Conservation (phyloP, 176 grass and related monocot species). For the Otatea glauca region DNA sequence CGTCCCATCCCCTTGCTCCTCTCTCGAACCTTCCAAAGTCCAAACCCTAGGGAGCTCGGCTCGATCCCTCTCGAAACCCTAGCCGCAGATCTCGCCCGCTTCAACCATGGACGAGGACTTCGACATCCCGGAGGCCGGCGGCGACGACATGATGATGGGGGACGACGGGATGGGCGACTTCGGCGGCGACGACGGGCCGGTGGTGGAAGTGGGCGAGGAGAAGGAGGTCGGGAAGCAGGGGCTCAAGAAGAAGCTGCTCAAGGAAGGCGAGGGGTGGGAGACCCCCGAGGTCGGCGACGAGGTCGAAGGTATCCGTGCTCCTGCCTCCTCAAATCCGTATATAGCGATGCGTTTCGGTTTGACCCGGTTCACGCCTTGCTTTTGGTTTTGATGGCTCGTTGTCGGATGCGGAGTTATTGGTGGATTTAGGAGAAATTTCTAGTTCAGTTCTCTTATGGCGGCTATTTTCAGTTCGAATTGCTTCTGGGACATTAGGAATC, state of each 20-base stretch:
- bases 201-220: constrained; percentile 84
- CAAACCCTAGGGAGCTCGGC: constrained; percentile 48
- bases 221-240: constrained; percentile 95
- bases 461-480: background rate
- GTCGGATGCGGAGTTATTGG: background rate
- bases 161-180: constrained; percentile 60
- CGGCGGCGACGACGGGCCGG: constrained; percentile 58
- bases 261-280: constrained; percentile 84
- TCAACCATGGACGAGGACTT: constrained; percentile 90
- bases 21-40: constrained; percentile 48
- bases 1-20: background rate
- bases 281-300: constrained; percentile 90
- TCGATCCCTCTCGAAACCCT: background rate
- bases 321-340: background rate
- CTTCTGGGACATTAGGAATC: background rate
- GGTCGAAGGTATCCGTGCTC: constrained; percentile 70
- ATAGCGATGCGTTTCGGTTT: background rate
- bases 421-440: background rate
- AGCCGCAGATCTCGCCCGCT: constrained; percentile 22
- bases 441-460: background rate
- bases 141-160: constrained; percentile 62
- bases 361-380: background rate
- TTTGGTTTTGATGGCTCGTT: background rate
- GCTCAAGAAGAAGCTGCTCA: constrained; percentile 95
- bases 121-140: constrained; percentile 63